Base-by-base conservation (phyloP, 352 stramenopile species). In the Ophiocytium majus region DNA sequence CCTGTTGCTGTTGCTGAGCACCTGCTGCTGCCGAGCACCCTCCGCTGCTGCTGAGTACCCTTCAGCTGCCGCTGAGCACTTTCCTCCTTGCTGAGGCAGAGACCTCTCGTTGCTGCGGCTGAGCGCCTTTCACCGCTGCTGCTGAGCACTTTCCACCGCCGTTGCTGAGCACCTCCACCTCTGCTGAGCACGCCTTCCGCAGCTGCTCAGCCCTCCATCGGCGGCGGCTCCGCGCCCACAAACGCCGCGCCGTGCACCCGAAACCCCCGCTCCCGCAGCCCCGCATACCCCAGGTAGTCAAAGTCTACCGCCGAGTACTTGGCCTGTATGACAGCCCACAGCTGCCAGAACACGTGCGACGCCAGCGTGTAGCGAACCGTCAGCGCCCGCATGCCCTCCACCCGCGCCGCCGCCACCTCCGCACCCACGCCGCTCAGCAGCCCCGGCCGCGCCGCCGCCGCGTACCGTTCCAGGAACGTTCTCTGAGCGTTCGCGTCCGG, bases 311-410 rank as follows among this genome's bases (percentile, higher is more conserved):
- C 89, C 0, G 94, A 97, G 86, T 96, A 92, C 34, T 85, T 82
- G 10, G 92, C 92, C 91, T 98, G 95, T 33, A 98, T 93, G 57
- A 98, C 83, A n/a, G 94, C 92, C 95, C 95, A 98, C 66, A 95
- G 93, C 81, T 93, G 94, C 95, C 95, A 98, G 84, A 97, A 98
- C 17, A 97, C 80, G 87, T 98, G 94, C 83, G 93, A 95, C 14
- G 93, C 92, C 36, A 97, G 90, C 36, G 94, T 91, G 87, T 95
- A 98, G 66, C 91, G 90, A 86, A 96, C 96, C 88, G 94, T 92
- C 75, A 92, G 90, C 76, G 93, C 91, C 81, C 96, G 93, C 9
- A 97, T 88, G 10, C 49, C 86, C 32, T 89, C 82, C 0, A 89
- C 32, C 36, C 85, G 83, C 34, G 28, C 50, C 0, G 71, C 34